Evolutionary conservation across 2,329 filamentous ascomycete species (phyloP).

Genomic region (Sarocladium brachiariae): DNA sequence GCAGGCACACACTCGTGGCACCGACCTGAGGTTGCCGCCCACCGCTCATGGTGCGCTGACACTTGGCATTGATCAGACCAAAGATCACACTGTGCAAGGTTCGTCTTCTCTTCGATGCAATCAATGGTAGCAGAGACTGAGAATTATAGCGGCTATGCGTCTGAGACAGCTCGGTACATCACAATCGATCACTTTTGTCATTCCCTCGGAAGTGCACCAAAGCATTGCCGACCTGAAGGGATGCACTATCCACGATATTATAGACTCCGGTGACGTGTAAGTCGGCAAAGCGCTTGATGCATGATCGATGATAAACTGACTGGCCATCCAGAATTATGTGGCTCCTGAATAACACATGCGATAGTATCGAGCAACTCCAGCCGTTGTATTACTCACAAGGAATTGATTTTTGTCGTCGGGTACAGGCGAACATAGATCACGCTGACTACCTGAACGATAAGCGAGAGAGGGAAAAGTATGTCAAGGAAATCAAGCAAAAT

Average conservation of each 20-base stretch:
- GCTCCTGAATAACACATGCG: conserved; percentile 59
- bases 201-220: conserved; percentile 54
- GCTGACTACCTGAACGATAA: conserved; percentile 31
- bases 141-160: conserved; percentile 55
- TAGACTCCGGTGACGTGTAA: background rate
- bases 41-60: conserved; percentile 45
- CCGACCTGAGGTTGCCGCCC: conserved; percentile 48
- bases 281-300: too few relatives aligned
- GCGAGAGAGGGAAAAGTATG: conserved; percentile 10
- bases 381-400: conserved; percentile 55
- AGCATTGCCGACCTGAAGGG: conserved; percentile 44
- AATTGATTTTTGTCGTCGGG: conserved; percentile 50
- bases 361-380: conserved; percentile 50
- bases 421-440: conserved; percentile 38
- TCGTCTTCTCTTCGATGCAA: conserved; percentile 35
- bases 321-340: conserved; percentile 28
- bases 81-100: conserved; percentile 57
- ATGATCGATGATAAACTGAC: too few relatives aligned
- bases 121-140: conserved; percentile 54
- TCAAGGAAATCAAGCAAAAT: conserved; percentile 37
- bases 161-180: conserved; percentile 50
- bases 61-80: conserved; percentile 48
- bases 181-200: conserved; percentile 49
- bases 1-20: conserved; percentile 51
- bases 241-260: background rate